Evolutionary conservation across 805 yeast species (phyloP).

Genomic region (Candida namnaoensis): DNA sequence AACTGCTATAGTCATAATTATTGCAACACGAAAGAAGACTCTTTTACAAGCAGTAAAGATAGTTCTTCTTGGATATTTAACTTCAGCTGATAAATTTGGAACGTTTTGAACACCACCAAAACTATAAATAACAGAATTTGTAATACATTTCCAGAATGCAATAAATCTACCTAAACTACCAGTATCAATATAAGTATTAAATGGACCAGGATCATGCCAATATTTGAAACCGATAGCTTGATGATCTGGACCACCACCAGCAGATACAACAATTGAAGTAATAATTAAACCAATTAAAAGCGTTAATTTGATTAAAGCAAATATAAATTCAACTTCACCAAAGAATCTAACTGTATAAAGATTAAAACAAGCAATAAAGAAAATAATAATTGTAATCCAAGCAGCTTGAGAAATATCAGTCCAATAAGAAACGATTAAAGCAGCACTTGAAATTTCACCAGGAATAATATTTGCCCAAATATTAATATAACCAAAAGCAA

Average conservation of each 20-base stretch:
- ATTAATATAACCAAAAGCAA: conserved; percentile 36
- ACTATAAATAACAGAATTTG: conserved; percentile 27
- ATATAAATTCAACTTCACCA: conserved; percentile 42
- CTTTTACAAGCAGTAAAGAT: conserved; percentile 22
- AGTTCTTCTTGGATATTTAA: conserved; percentile 23
- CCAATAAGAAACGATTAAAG: conserved; percentile 39
- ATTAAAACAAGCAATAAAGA: conserved; percentile 26
- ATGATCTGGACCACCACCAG: conserved; percentile 40
- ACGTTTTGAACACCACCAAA: conserved; percentile 36
- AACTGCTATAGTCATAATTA: conserved; percentile 21
- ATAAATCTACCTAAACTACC: conserved; percentile 16
- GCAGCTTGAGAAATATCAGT: conserved; percentile 33
- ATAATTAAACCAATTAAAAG: conserved; percentile 40
- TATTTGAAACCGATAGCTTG: conserved; percentile 29
- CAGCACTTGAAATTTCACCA: conserved; percentile 36
- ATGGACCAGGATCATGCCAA: conserved; percentile 41
- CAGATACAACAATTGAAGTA: conserved; percentile 34
- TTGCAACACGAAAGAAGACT: conserved; percentile 21
- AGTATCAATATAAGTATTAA: conserved; percentile 7
- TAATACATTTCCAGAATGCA: conserved; percentile 24
- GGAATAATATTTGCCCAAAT: conserved; percentile 34
- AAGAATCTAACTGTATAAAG: conserved; percentile 29
- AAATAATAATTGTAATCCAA: conserved; percentile 34
- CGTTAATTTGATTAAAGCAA: conserved; percentile 34
- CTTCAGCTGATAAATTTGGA: conserved; percentile 32